Conservation (phyloP, 805 yeast genomes). For the Blastobotrys parvus region DNA sequence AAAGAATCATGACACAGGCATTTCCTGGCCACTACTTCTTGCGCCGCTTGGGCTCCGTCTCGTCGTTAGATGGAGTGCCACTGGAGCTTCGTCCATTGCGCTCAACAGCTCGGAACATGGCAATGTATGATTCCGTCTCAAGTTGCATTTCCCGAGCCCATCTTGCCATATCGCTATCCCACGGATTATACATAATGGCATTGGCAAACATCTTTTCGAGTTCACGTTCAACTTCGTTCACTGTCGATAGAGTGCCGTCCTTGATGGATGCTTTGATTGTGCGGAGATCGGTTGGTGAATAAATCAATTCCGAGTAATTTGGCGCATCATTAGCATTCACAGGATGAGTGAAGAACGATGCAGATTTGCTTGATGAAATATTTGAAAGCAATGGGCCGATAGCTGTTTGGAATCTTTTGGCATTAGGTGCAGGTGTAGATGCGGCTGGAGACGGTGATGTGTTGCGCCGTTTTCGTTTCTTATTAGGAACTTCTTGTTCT, state of each 20-base stretch:
- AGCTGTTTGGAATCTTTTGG: slow-evolving; percentile 51
- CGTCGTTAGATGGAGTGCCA: slow-evolving; percentile 12
- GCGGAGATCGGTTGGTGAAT: slow-evolving; percentile 61
- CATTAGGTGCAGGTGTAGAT: slow-evolving; percentile 15
- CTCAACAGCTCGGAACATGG: slow-evolving; percentile 48
- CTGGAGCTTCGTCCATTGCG: slow-evolving; percentile 13
- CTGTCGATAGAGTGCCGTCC: slow-evolving; percentile 44
- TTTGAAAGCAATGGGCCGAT: slow-evolving; percentile 56
- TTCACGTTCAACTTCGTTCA: slow-evolving; percentile 53
- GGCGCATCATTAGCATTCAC: slow-evolving; percentile 64
- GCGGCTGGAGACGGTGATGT: slow-evolving; percentile 13
- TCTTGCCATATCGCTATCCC: slow-evolving; percentile 50
- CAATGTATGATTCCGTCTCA: slow-evolving; percentile 46
- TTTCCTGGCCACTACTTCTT: slow-evolving; percentile 14
- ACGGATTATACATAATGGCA: slow-evolving; percentile 72
- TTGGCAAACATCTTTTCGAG: slow-evolving; percentile 73
- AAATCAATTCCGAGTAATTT: slow-evolving; percentile 52
- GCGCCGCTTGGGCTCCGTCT: slow-evolving; percentile 12
- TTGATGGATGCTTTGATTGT: slow-evolving; percentile 50
- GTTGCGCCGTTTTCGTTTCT: slow-evolving; percentile 13
- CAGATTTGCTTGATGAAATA: slow-evolving; percentile 60
- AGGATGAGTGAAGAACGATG: slow-evolving; percentile 65
- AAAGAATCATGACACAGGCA: too few species aligned
- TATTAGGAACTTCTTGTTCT: not conserved
- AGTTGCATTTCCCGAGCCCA: slow-evolving; percentile 65